Evolutionary conservation across 116 monocot genomes (phyloP).

Genomic region (Iris pallida): DNA sequence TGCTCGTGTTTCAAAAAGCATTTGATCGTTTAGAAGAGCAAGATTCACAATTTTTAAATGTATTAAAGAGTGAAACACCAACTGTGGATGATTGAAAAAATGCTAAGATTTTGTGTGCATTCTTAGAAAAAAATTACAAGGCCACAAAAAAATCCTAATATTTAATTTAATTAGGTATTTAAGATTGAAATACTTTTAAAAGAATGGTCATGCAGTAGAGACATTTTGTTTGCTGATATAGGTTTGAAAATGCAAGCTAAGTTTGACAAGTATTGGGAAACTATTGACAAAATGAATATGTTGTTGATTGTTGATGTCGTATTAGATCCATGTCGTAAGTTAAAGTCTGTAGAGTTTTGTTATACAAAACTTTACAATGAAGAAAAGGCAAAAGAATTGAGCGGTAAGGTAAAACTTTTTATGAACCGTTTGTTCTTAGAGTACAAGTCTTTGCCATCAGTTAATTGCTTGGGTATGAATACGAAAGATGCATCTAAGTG

Average conservation of each 20-base stretch:
- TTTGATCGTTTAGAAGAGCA: not conserved
- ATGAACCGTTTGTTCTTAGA: not conserved
- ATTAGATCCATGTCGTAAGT: not conserved
- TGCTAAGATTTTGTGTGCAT: not conserved
- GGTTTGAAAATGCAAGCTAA: too few relatives aligned
- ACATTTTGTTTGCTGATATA: too few relatives aligned
- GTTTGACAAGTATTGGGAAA: too few relatives aligned
- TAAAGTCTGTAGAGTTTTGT: not conserved
- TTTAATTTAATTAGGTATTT: not conserved
- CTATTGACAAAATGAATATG: too few relatives aligned
- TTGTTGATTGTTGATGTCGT: not conserved
- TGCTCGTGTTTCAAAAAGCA: not conserved
- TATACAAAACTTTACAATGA: not conserved
- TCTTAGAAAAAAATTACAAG: not conserved
- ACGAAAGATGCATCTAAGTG: too few relatives aligned
- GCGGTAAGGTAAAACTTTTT: not conserved
- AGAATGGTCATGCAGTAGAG: too few relatives aligned
- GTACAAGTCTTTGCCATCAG: too few relatives aligned
- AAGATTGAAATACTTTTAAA: not conserved
- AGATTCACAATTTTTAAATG: not conserved
- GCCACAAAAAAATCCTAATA: not conserved
- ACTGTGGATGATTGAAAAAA: not conserved
- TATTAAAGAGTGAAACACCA: not conserved
- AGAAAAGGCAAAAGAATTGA: too few relatives aligned
- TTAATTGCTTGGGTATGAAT: too few relatives aligned